phyloP scores from a whole-genome alignment of 164 flowering plant genomes.

The Nelumbo lutea region DNA sequence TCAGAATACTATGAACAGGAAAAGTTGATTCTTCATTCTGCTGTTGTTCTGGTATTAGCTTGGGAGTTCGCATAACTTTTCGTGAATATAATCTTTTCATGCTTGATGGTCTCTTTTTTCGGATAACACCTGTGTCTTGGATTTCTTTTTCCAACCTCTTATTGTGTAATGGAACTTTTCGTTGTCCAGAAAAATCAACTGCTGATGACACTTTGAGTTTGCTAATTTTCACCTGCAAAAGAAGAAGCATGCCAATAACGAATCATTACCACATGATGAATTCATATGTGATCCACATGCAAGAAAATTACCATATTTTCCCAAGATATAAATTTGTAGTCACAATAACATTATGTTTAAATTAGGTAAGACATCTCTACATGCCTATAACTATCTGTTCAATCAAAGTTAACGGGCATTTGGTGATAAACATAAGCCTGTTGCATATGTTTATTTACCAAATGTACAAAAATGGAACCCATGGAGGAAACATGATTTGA shows the following conservation, averaged over 20 bases:
- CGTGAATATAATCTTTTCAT: conserved; percentile 12
- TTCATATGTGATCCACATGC: too few relatives aligned
- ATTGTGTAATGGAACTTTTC: conserved; percentile 11
- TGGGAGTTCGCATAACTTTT: conserved; percentile 13
- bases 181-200: conserved; percentile 12
- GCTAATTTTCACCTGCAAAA: conserved; percentile 20
- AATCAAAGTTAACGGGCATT: too few relatives aligned
- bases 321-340: too few relatives aligned
- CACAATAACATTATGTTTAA: too few relatives aligned
- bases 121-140: conserved; percentile 8
- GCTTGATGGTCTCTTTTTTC: conserved; percentile 22
- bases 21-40: conserved; percentile 9
- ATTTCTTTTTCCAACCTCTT: conserved; percentile 21
- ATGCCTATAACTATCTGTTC: too few relatives aligned
- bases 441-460: too few relatives aligned
- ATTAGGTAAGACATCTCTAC: too few relatives aligned
- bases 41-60: conserved; percentile 9
- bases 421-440: too few relatives aligned
- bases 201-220: conserved; percentile 20
- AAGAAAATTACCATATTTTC: too few relatives aligned
- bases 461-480: too few relatives aligned
- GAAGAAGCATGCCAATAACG: background rate
- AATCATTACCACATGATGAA: too few relatives aligned
- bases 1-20: conserved; percentile 40
- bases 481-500: too few relatives aligned